Evolutionary conservation across 2,329 filamentous ascomycete species (phyloP).

Genomic region (Pestalotiopsis sp.): DNA sequence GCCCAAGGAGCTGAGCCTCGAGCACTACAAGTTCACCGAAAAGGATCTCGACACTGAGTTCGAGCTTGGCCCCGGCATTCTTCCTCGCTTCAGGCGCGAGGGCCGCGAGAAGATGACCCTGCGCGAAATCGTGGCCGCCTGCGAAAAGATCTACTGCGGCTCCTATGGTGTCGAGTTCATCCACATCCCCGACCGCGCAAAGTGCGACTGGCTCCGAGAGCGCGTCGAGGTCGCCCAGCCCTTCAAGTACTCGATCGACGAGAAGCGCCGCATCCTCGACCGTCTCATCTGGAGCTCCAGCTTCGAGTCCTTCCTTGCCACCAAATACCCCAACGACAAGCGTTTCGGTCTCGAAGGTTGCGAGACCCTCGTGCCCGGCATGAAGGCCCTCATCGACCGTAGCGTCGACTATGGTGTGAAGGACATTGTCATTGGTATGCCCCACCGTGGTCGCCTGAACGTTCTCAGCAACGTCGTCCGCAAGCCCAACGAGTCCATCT

Average conservation of each 20-base stretch:
- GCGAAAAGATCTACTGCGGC: constrained; percentile 94
- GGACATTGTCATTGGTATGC: constrained; percentile 99
- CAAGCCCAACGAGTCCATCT: constrained; percentile 99
- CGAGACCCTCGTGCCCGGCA: constrained; percentile 94
- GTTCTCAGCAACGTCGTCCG: constrained; percentile 97
- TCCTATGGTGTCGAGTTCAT: constrained; percentile 99
- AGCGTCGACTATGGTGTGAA: constrained; percentile 98
- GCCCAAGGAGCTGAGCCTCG: constrained; percentile 89
- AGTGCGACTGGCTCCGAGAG: constrained; percentile 97
- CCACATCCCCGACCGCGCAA: constrained; percentile 94
- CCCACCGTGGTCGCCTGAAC: constrained; percentile 96
- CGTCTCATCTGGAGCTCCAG: constrained; percentile 98
- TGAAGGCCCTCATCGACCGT: constrained; percentile 98
- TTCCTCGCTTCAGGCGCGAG: constrained; percentile 89
- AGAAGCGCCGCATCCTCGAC: constrained; percentile 97
- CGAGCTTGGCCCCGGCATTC: constrained; percentile 86
- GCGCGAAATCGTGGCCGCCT: constrained; percentile 88
- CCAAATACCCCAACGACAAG: constrained; percentile 99
- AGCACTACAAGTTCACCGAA: constrained; percentile 94
- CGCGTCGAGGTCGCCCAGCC: constrained; percentile 90
- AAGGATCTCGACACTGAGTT: constrained; percentile 93
- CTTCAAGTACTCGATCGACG: constrained; percentile 96
- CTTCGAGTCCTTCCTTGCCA: constrained; percentile 93
- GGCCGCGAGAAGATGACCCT: constrained; percentile 94
- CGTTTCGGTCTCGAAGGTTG: constrained; percentile 97